Percentiles rank a stretch among this genome's conserved stretches.
These are phyloP conservation scores for Gonapodya prolifera DNA, from an alignment of 192 early-diverging fungal species.

Conservation along the genomic window DNA sequence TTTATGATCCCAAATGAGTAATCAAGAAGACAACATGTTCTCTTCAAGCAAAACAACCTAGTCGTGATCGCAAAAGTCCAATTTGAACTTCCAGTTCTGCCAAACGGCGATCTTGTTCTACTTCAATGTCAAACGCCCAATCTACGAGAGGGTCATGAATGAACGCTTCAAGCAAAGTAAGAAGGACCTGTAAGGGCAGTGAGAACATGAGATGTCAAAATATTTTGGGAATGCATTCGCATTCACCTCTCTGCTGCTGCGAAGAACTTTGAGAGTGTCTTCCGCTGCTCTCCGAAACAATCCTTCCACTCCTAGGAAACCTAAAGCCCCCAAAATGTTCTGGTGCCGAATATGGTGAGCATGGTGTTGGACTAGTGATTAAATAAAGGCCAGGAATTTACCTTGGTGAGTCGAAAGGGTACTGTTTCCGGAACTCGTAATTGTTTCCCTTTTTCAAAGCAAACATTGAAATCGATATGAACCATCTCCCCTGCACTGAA, in stretches of 20 bases:
- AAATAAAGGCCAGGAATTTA: background rate
- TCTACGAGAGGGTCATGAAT: conserved; percentile 42
- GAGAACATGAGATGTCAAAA: background rate
- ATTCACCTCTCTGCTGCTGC: conserved; percentile 21
- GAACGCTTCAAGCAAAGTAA: conserved; percentile 39
- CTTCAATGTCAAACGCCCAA: conserved; percentile 23
- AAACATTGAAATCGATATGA: conserved; percentile 67
- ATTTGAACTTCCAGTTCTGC: conserved; percentile 28
- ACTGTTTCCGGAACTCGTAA: conserved; percentile 57
- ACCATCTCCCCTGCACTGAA: conserved; percentile 31
- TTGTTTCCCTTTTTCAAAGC: conserved; percentile 52
- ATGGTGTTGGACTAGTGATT: background rate
- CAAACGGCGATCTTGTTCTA: conserved; percentile 13
- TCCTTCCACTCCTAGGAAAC: conserved; percentile 27
- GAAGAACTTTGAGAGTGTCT: conserved; percentile 19
- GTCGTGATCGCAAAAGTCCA: conserved; percentile 23
- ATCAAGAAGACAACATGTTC: background rate
- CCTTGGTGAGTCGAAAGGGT: conserved; percentile 55
- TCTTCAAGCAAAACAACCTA: conserved; percentile 13
- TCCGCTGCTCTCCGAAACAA: conserved; percentile 26
- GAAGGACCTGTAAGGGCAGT: conserved; percentile 5
- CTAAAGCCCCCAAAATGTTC: conserved; percentile 19
- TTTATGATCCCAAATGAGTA: background rate
- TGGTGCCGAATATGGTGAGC: background rate
- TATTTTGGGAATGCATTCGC: background rate